phyloP scores from a whole-genome alignment of 139 green algal genomes.

The Pleodorina starrii region DNA sequence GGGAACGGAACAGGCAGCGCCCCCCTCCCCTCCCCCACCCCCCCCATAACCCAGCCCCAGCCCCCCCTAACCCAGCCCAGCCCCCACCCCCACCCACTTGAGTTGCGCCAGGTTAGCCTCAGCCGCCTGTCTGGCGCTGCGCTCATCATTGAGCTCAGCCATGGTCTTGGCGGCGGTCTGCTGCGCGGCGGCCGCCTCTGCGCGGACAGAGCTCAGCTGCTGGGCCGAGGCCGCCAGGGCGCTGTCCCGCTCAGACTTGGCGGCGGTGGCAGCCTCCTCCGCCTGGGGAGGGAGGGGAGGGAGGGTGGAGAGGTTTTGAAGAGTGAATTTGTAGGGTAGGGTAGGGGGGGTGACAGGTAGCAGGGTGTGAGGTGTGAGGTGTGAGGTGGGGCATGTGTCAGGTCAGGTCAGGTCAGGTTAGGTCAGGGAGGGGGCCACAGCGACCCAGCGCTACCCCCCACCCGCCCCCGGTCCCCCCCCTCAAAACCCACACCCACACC shows the following conservation, averaged over 20 bases:
- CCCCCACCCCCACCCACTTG: neutral
- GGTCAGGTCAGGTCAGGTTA: neutral
- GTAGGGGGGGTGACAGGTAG: too few species aligned
- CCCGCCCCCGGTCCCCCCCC: too few species aligned
- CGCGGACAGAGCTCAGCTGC: conserved; percentile 32
- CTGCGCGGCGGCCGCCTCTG: conserved; percentile 47
- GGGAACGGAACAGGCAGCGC: too few species aligned
- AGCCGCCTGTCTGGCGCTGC: conserved; percentile 9
- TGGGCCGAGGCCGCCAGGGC: conserved; percentile 4
- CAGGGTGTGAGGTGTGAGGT: too few species aligned
- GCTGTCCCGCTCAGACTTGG: conserved; percentile 12
- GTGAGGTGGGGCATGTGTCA: neutral
- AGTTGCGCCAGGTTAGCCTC: conserved; percentile 47
- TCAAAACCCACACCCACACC: neutral
- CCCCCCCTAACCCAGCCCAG: too few species aligned
- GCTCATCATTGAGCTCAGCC: conserved; percentile 50
- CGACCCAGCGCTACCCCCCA: too few species aligned
- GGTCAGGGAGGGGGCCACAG: neutral
- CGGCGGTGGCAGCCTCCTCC: neutral
- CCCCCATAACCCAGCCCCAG: too few species aligned
- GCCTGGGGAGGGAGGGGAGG: neutral
- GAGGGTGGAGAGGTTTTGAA: neutral
- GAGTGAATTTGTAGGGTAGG: too few species aligned
- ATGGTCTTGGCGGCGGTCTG: conserved; percentile 45
- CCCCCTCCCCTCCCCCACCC: too few species aligned